These are phyloP conservation scores for Syncephalastrum contaminatum DNA, from an alignment of 371 early-diverging fungal genomes.

Conservation along the genomic window DNA sequence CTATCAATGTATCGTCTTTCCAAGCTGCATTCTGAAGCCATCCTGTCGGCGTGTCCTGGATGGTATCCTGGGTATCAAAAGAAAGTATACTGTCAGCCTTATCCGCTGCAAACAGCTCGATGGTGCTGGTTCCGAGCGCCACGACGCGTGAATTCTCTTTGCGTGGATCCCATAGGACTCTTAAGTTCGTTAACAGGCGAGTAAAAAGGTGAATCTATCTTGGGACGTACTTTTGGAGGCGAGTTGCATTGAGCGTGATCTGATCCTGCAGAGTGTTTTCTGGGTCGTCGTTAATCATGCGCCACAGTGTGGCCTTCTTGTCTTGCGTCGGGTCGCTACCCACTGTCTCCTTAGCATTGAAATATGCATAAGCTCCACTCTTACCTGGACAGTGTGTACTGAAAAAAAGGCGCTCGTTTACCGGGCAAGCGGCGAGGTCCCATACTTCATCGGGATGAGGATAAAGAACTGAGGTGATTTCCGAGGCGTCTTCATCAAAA, in stretches of 20 bases:
- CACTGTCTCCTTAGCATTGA: slow-evolving; percentile 6
- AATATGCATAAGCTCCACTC: neutral
- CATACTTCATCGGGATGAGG: slow-evolving; percentile 73
- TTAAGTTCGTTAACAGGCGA: slow-evolving; percentile 2
- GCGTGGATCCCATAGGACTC: slow-evolving; percentile 42
- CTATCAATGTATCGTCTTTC: slow-evolving; percentile 60
- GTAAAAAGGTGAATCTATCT: neutral
- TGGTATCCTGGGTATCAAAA: slow-evolving; percentile 10
- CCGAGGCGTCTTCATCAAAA: slow-evolving; percentile 70
- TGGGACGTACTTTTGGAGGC: slow-evolving; percentile 3
- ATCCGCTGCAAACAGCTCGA: slow-evolving; percentile 7
- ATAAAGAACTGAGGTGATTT: slow-evolving; percentile 62
- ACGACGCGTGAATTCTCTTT: slow-evolving; percentile 19
- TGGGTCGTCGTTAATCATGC: slow-evolving; percentile 14
- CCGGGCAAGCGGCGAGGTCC: slow-evolving; percentile 67
- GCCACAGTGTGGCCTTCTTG: slow-evolving; percentile 38
- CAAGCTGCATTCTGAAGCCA: slow-evolving; percentile 60
- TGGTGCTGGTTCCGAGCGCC: slow-evolving; percentile 19
- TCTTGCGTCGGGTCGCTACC: slow-evolving; percentile 23
- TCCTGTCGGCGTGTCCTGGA: slow-evolving; percentile 7
- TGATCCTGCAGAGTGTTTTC: slow-evolving; percentile 21
- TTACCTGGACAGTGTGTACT: slow-evolving; percentile 62
- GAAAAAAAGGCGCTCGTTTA: slow-evolving; percentile 59
- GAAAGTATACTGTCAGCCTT: neutral
- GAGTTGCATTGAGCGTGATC: slow-evolving; percentile 12